A percentile compares a stretch with the other conserved stretches of the same genome.
Conservation (phyloP, 495 filamentous ascomycete genomes). For the Hypomontagnella submonticulosa region DNA sequence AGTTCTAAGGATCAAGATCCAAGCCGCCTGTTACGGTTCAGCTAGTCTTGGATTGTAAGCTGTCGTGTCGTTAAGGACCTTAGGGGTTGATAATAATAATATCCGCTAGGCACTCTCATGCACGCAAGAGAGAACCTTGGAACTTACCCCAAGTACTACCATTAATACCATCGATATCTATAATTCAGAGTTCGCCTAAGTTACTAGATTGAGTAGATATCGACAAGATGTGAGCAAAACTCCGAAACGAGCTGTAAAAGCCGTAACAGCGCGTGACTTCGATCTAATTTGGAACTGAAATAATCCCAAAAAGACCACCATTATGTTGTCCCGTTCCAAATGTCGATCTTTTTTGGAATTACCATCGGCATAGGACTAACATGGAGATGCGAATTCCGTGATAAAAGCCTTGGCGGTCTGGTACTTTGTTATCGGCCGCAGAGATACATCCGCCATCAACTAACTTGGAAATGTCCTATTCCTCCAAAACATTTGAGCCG, state of each 20-base stretch:
- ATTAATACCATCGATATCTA: background rate
- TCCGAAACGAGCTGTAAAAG: constrained; percentile 24
- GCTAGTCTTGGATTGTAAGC: constrained; percentile 18
- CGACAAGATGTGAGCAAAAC: constrained; percentile 25
- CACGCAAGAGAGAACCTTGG: constrained; percentile 37
- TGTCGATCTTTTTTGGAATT: constrained; percentile 17
- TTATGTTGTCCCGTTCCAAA: constrained; percentile 8
- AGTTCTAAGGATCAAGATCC: constrained; percentile 39
- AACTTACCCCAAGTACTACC: constrained; percentile 16
- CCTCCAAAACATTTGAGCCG: constrained; percentile 8
- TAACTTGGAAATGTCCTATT: constrained; percentile 3
- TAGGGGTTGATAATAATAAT: constrained; percentile 11
- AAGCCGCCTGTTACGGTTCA: constrained; percentile 24
- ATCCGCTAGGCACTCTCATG: constrained; percentile 17
- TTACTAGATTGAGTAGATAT: background rate
- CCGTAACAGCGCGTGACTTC: constrained; percentile 7
- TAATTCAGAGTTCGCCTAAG: background rate
- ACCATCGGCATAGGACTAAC: constrained; percentile 4
- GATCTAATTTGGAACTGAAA: constrained; percentile 13
- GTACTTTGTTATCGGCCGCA: constrained; percentile 16
- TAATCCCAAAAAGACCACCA: background rate
- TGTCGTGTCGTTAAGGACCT: constrained; percentile 19
- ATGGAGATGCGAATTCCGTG: constrained; percentile 17
- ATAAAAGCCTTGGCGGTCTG: constrained; percentile 28
- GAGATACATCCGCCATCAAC: constrained; percentile 15